Conservation (phyloP, 352 stramenopile genomes). For the Phytophthora pseudosyringae region DNA sequence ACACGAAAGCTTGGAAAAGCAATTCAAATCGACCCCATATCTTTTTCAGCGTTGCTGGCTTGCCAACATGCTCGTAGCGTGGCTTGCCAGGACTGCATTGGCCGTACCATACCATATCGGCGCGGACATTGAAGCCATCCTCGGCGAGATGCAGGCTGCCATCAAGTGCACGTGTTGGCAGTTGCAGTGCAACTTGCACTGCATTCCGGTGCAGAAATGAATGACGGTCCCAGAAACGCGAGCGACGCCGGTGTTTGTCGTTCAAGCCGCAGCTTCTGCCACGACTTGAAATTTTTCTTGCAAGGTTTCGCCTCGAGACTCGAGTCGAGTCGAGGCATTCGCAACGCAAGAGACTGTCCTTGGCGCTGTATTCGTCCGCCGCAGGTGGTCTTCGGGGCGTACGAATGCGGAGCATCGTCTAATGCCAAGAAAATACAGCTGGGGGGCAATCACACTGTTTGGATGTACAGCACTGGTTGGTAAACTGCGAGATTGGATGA, state of each 20-base stretch:
- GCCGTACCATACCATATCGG: too few species aligned
- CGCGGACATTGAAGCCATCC: too few species aligned
- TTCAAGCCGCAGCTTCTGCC: background rate
- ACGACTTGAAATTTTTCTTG: constrained; percentile 9
- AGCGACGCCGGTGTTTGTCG: constrained; percentile 1
- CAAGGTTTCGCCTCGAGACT: background rate
- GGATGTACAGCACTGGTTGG: constrained; percentile 17
- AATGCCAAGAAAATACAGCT: background rate
- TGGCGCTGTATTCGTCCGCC: too few species aligned
- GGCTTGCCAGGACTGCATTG: too few species aligned
- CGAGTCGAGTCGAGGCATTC: too few species aligned
- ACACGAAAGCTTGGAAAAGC: constrained; percentile 19
- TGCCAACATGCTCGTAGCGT: too few species aligned
- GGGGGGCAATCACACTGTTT: constrained; percentile 18
- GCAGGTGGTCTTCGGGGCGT: background rate
- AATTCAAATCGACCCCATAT: background rate
- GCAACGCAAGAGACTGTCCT: too few species aligned
- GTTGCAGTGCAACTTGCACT: background rate
- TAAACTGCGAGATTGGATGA: constrained; percentile 26
- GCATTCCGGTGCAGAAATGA: constrained; percentile 21
- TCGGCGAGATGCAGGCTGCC: background rate
- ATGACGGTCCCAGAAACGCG: constrained; percentile 2
- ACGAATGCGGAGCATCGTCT: background rate
- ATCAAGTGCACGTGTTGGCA: background rate
- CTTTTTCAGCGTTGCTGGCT: background rate